A percentile compares a stretch with the other conserved stretches of the same genome.
These are phyloP conservation scores for Dinochytrium kinnereticum DNA, from an alignment of 371 early-diverging fungal genomes.

Conservation along the genomic window DNA sequence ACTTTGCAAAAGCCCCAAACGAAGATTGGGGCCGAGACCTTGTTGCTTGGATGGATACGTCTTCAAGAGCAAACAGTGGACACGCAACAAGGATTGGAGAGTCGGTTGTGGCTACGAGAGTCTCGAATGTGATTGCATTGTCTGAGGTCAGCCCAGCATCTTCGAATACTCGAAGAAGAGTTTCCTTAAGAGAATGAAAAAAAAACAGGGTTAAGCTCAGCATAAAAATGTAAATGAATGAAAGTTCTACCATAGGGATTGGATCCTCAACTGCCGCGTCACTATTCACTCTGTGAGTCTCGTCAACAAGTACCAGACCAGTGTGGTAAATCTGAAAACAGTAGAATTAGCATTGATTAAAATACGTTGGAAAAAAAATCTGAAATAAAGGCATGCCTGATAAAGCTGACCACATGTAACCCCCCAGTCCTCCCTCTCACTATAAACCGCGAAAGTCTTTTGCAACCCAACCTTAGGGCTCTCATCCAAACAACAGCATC, in stretches of 20 bases:
- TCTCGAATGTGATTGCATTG: constrained; percentile 43
- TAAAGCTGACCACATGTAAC: constrained; percentile 39
- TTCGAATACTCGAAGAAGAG: constrained; percentile 31
- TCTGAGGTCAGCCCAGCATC: constrained; percentile 28
- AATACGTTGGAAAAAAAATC: background rate
- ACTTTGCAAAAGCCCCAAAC: constrained; percentile 4
- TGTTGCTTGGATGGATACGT: constrained; percentile 13
- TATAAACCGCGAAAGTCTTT: constrained; percentile 45
- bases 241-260: constrained; percentile 40
- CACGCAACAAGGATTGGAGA: constrained; percentile 32
- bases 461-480: constrained; percentile 41
- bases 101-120: constrained; percentile 30
- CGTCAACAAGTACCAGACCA: constrained; percentile 34
- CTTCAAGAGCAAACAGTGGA: constrained; percentile 44
- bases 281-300: constrained; percentile 42
- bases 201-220: no score
- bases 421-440: constrained; percentile 39
- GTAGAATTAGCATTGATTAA: background rate
- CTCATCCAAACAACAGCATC: constrained; percentile 43
- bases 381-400: constrained; percentile 27
- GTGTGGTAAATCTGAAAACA: constrained; percentile 45
- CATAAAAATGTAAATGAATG: background rate
- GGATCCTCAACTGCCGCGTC: constrained; percentile 44
- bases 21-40: constrained; percentile 11
- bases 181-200: constrained; percentile 28